Conservation (phyloP, 768 basidiomycete genomes). For the Lactarius pseudohatsudake region DNA sequence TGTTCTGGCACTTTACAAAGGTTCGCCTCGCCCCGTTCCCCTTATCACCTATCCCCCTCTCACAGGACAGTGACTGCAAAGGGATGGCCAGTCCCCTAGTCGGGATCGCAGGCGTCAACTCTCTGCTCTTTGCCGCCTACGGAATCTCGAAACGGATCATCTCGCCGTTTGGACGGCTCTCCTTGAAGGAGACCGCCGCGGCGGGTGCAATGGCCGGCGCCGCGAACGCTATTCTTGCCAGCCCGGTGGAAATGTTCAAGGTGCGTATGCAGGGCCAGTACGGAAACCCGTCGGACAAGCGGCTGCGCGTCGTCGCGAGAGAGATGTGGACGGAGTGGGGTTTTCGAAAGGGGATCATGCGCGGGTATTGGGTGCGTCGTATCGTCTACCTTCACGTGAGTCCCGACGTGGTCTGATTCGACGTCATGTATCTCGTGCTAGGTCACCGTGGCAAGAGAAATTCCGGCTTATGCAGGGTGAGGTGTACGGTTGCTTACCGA, state of each 20-base stretch:
- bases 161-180: slow-evolving; percentile 85
- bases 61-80: slow-evolving; percentile 33
- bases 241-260: slow-evolving; percentile 99
- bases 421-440: slow-evolving; percentile 33
- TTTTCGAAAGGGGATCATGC: slow-evolving; percentile 85
- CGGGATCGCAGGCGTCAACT: slow-evolving; percentile 95
- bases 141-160: slow-evolving; percentile 77
- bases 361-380: slow-evolving; percentile 86
- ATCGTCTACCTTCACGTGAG: neutral
- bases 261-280: slow-evolving; percentile 98
- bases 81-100: slow-evolving; percentile 90
- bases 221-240: slow-evolving; percentile 84
- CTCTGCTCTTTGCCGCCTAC: slow-evolving; percentile 90
- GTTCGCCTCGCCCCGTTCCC: slow-evolving; percentile 40
- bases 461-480: slow-evolving; percentile 93
- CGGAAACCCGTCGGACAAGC: slow-evolving; percentile 75
- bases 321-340: slow-evolving; percentile 92
- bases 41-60: neutral
- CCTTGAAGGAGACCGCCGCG: slow-evolving; percentile 72
- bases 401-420: neutral
- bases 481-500: neutral
- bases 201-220: slow-evolving; percentile 95
- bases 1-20: slow-evolving; percentile 92
- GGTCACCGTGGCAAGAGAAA: slow-evolving; percentile 90
- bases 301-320: slow-evolving; percentile 62